Evolutionary conservation across 352 stramenopile genomes (phyloP), one percentile per base, ranked within the genome.

Genomic region (Phytophthora cactorum): DNA sequence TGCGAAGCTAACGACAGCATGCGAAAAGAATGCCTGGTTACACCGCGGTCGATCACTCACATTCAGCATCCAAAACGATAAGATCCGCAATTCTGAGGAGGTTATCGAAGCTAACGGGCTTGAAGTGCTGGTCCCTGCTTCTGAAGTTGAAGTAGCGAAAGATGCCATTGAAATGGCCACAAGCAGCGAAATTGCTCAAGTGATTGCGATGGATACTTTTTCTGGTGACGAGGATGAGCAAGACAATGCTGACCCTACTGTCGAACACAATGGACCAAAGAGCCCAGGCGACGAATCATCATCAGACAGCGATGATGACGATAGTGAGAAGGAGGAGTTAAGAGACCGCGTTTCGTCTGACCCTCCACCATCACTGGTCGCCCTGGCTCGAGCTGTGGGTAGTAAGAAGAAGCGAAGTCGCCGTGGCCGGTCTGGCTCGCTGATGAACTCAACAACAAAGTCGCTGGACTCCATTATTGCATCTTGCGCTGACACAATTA

Each of bases 81-180:
- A 72, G 41, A 5, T n/a, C 1, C 46, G 55, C 44, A 50, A 80
- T 56, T 66, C 34, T 1, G 61, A 68, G 3, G 62, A 78, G 41
- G 25, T 66, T 8, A 65, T 68, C 14, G 56, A 68, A 6, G 54
- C 65, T 11, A 49, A 67, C 45, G 67, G 43, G 1, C 53, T 70
- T 50, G 53, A 67, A 55, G 14, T 63, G 32, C 49, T 68, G 22
- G 46, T 61, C 27, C 59, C 50, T 31, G 44, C 57, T 54, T 51
- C 43, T 34, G 61, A 67, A 34, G 52, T 45, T 25, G 51, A 66
- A 54, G 53, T 50, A 38, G 70, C 78, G 6, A 82, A 77, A 68
- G 88, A 89, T 63, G 84, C 84, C 3, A 92, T 92, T 50, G 82
- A 91, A 65, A 65, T 92, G 51, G 84, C 84, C 15, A 91, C 84